Evolutionary conservation across 495 filamentous ascomycete genomes (phyloP).

Genomic region (Letharia columbiana): DNA sequence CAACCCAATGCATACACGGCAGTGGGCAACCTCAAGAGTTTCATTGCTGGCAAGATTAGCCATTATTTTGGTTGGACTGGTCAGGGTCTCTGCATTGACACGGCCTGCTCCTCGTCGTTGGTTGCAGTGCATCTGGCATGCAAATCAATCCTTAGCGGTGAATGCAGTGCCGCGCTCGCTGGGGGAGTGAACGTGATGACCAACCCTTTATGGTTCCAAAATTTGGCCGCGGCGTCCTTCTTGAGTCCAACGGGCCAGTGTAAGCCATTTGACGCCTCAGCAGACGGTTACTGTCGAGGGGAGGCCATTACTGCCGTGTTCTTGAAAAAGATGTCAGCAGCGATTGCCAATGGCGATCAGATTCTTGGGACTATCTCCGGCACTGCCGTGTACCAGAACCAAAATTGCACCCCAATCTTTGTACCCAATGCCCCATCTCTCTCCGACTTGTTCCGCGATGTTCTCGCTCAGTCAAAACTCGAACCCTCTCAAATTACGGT

Average conservation of each 20-base stretch:
- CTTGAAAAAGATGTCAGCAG: constrained; percentile 57
- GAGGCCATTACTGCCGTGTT: constrained; percentile 58
- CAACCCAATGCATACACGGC: too few relatives aligned
- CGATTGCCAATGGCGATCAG: constrained; percentile 52
- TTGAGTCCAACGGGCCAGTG: constrained; percentile 42
- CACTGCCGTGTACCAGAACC: constrained; percentile 58
- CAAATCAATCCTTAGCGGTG: constrained; percentile 27
- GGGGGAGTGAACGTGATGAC: constrained; percentile 38
- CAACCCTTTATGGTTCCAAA: constrained; percentile 31
- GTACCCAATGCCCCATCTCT: constrained; percentile 58
- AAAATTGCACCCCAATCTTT: constrained; percentile 60
- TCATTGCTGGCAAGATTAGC: too few relatives aligned
- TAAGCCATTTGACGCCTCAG: constrained; percentile 62
- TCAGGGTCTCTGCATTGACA: constrained; percentile 37
- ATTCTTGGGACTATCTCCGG: constrained; percentile 54
- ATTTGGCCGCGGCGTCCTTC: constrained; percentile 34
- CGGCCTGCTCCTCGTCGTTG: constrained; percentile 38
- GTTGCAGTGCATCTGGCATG: constrained; percentile 39
- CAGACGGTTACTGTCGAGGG: constrained; percentile 66
- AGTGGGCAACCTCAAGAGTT: too few relatives aligned
- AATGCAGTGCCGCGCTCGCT: constrained; percentile 34
- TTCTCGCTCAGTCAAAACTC: constrained; percentile 49
- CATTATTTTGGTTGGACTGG: constrained; percentile 36
- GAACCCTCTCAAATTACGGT: constrained; percentile 56
- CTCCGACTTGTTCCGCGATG: constrained; percentile 45